Evolutionary conservation across 345 rosid species (phyloP).

Genomic region (Schrenkiella parvula): DNA sequence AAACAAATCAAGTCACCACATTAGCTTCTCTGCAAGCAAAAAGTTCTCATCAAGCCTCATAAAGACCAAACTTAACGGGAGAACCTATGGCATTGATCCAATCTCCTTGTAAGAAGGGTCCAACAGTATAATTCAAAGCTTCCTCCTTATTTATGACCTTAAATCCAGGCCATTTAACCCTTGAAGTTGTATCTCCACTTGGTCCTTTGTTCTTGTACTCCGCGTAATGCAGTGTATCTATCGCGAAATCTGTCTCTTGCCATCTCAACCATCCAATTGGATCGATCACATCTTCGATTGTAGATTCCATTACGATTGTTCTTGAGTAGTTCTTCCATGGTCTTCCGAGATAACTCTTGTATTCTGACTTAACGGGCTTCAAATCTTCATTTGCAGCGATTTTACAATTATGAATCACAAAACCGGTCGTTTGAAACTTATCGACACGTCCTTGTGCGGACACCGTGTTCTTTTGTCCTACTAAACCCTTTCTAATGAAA

Average conservation of each 20-base stretch:
- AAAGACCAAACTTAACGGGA: conserved; percentile 43
- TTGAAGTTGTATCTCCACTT: conserved; percentile 38
- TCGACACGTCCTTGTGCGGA: background rate
- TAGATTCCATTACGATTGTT: conserved; percentile 67
- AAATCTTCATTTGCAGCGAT: conserved; percentile 11
- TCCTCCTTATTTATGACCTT: conserved; percentile 43
- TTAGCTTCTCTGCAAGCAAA: background rate
- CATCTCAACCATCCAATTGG: conserved; percentile 70
- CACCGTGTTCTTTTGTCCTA: background rate
- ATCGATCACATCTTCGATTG: conserved; percentile 52
- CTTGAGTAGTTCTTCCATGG: conserved; percentile 76
- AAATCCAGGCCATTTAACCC: conserved; percentile 79
- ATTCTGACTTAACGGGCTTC: conserved; percentile 29
- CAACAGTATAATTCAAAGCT: conserved; percentile 54
- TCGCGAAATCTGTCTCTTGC: conserved; percentile 44
- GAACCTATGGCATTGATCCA: conserved; percentile 43
- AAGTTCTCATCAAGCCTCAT: conserved; percentile 9
- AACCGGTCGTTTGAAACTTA: background rate
- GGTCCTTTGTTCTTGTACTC: conserved; percentile 73
- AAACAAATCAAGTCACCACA: background rate
- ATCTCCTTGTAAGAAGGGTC: conserved; percentile 50
- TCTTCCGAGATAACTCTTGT: conserved; percentile 67
- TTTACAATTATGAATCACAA: background rate
- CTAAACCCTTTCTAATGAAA: background rate
- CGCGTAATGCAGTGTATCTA: conserved; percentile 53